phyloP scores from a whole-genome alignment of 176 grass and related monocot species.

The Saccharum spontaneum region DNA sequence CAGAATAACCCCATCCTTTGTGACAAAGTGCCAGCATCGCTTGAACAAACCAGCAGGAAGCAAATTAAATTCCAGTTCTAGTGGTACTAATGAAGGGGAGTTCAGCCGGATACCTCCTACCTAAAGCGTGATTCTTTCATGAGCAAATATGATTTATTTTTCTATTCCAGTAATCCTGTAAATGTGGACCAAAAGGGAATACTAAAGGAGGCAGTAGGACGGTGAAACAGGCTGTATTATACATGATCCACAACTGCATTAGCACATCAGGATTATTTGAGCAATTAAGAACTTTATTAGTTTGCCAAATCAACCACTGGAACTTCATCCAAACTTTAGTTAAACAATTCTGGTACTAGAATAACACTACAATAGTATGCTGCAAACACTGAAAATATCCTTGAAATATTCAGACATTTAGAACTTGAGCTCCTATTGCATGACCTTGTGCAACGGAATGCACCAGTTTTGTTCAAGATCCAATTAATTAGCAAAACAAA shows the following conservation, averaged over 20 bases:
- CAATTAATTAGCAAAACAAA: conserved; percentile 1
- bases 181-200: conserved; percentile 23
- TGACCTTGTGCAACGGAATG: not conserved
- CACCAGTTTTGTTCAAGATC: not conserved
- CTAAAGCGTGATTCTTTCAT: not conserved
- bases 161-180: conserved; percentile 34
- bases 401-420: conserved; percentile 13
- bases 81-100: too few species aligned
- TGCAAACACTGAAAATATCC: conserved; percentile 3
- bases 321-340: not conserved
- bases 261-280: not conserved
- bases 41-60: too few species aligned
- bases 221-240: conserved; percentile 5
- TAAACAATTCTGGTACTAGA: not conserved
- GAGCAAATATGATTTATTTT: not conserved
- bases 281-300: not conserved
- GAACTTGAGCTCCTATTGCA: conserved; percentile 9
- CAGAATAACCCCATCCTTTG: too few species aligned
- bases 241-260: conserved; percentile 6
- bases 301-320: not conserved
- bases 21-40: too few species aligned
- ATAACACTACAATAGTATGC: too few species aligned
- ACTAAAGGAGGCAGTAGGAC: conserved; percentile 9
- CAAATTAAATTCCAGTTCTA: too few species aligned
- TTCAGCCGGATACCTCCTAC: too few species aligned